Percentiles rank a stretch among this genome's conserved stretches.
phyloP scores from a whole-genome alignment of 257 asterid genomes.

The Striga asiatica region DNA sequence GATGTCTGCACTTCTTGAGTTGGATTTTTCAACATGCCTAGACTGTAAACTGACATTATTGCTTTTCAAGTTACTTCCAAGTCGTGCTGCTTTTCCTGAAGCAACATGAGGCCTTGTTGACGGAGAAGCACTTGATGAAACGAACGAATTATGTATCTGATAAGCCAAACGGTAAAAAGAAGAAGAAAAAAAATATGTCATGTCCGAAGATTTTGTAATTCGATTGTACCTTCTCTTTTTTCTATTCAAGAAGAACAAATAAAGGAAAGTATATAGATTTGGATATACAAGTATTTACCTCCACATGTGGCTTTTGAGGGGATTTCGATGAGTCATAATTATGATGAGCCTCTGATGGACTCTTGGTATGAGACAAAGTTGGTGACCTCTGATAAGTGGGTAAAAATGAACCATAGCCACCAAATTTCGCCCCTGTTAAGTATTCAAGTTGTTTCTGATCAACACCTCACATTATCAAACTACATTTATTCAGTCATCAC shows the following conservation, averaged over 20 bases:
- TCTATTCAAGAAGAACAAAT: no score
- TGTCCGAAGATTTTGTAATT: no score
- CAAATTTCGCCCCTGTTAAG: constrained; percentile 82
- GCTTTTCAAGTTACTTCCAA: constrained; percentile 24
- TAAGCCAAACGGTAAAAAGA: constrained; percentile 26
- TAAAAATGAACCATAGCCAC: constrained; percentile 94
- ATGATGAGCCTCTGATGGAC: constrained; percentile 45
- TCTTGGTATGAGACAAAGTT: constrained; percentile 47
- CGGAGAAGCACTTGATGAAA: constrained; percentile 44
- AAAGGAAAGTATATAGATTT: no score
- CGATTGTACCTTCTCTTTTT: no score
- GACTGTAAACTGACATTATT: constrained; percentile 26
- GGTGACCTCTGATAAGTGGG: constrained; percentile 86
- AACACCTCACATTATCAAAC: constrained; percentile 24
- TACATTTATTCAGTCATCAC: background rate
- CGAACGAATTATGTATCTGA: constrained; percentile 40
- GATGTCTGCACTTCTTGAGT: constrained; percentile 29
- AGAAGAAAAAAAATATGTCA: no score
- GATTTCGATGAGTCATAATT: constrained; percentile 33
- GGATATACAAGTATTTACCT: no score
- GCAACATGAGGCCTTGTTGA: constrained; percentile 37
- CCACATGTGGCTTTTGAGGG: constrained; percentile 44
- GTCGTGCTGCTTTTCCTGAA: constrained; percentile 36
- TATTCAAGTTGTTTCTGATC: constrained; percentile 24
- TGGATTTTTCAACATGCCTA: constrained; percentile 34